Evolutionary conservation across 176 grass and related monocot species (phyloP).

Genomic region (Triticum dicoccoides): DNA sequence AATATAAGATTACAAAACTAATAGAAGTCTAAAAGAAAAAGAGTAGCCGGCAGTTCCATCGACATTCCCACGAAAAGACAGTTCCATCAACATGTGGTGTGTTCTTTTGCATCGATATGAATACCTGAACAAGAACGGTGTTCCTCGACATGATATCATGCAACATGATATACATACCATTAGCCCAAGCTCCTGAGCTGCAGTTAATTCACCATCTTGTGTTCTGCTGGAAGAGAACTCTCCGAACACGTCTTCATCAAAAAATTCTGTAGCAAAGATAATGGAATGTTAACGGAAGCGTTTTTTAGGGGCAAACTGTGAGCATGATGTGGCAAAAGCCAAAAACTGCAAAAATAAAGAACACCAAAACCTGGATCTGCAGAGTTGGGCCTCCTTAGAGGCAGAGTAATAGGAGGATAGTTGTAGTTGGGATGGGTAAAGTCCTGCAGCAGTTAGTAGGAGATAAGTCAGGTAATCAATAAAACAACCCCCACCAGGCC

Average conservation of each 20-base stretch:
- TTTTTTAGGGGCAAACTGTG: background rate
- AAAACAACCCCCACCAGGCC: background rate
- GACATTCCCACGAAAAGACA: background rate
- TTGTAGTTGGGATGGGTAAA: constrained; percentile 32
- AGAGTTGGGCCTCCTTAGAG: constrained; percentile 38
- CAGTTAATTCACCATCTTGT: constrained; percentile 35
- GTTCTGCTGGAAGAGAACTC: constrained; percentile 29
- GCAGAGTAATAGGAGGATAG: constrained; percentile 39
- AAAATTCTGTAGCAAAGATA: constrained; percentile 26
- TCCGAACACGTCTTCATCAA: constrained; percentile 45
- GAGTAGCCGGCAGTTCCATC: background rate
- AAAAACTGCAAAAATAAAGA: constrained; percentile 13
- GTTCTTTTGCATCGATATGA: background rate
- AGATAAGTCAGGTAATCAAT: background rate
- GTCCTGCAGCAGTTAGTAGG: constrained; percentile 34
- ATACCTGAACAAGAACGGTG: constrained; percentile 6
- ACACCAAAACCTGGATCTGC: constrained; percentile 47
- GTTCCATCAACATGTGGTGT: background rate
- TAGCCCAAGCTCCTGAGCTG: constrained; percentile 48
- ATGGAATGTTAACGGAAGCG: background rate
- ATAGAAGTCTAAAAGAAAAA: background rate
- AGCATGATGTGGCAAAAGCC: background rate
- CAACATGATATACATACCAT: constrained; percentile 40
- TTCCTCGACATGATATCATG: constrained; percentile 11
- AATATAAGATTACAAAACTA: background rate